phyloP scores from a whole-genome alignment of 345 rosid genomes.

The Populus davidiana region DNA sequence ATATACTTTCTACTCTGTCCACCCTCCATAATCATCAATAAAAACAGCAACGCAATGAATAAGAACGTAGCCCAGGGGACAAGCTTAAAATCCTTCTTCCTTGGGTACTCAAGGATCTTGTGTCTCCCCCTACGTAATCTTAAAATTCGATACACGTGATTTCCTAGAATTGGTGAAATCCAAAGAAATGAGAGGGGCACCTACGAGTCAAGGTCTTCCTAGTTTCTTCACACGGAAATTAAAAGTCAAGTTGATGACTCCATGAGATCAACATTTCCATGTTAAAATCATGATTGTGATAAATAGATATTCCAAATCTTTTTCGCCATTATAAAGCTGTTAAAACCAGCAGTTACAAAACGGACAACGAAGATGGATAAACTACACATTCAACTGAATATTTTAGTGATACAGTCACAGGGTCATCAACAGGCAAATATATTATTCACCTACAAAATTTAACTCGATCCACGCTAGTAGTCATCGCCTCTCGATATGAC shows the following conservation, averaged over 20 bases:
- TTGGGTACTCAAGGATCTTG: no score
- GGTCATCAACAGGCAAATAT: neutral
- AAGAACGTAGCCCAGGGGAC: neutral
- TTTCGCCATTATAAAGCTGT: neutral
- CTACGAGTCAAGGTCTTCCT: no score
- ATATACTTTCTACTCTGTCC: no score
- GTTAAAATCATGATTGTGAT: neutral
- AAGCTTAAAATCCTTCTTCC: neutral
- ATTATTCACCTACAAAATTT: neutral
- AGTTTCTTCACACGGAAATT: no score
- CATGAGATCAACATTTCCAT: neutral
- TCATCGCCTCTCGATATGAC: slow-evolving; percentile 88
- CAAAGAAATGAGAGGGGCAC: neutral
- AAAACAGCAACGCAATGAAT: no score
- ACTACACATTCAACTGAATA: neutral
- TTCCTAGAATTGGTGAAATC: neutral
- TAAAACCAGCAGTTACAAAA: neutral
- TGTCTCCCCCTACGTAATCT: no score
- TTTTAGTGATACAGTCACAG: neutral
- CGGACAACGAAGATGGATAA: neutral
- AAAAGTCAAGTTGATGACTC: neutral
- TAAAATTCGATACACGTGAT: neutral
- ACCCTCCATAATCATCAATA: neutral
- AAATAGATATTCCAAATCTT: neutral
- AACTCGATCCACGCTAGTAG: slow-evolving; percentile 30